A percentile compares a stretch with the other conserved stretches of the same genome.
These are phyloP conservation scores for Cyberlindnera mrakii DNA, from an alignment of 805 yeast species.

Conservation along the genomic window DNA sequence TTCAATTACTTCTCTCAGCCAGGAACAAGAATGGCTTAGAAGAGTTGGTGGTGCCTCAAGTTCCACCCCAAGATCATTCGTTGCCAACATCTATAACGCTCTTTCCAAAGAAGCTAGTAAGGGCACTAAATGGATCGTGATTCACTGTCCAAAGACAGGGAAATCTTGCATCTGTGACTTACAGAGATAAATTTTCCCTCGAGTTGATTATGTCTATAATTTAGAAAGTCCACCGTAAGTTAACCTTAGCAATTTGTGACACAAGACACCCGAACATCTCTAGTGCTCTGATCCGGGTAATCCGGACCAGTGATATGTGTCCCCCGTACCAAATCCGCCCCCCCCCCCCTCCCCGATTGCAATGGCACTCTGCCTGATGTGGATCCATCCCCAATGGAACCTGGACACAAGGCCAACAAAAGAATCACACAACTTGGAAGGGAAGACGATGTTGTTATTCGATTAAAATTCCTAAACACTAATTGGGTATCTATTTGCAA, in stretches of 20 bases:
- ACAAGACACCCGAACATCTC: background rate
- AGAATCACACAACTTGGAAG: too few species aligned
- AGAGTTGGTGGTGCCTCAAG: conserved; percentile 79
- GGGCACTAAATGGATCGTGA: conserved; percentile 69
- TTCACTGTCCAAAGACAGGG: conserved; percentile 75
- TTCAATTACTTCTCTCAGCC: conserved; percentile 64
- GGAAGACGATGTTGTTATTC: too few species aligned
- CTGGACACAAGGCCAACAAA: too few species aligned
- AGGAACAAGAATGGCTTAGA: conserved; percentile 71
- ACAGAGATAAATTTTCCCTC: conserved; percentile 32
- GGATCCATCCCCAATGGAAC: too few species aligned
- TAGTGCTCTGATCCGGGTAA: background rate
- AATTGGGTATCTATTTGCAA: too few species aligned
- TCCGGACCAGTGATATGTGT: background rate
- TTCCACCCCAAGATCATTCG: conserved; percentile 74
- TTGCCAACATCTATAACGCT: conserved; percentile 65
- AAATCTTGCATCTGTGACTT: conserved; percentile 63
- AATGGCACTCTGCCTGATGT: too few species aligned
- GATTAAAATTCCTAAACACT: too few species aligned
- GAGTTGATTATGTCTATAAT: too few species aligned
- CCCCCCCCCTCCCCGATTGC: too few species aligned
- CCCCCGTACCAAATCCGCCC: too few species aligned
- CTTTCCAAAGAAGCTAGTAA: conserved; percentile 66
- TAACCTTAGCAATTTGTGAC: background rate
- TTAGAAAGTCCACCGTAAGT: too few species aligned